These are phyloP conservation scores for Termitomyces sp. DNA, from an alignment of 768 basidiomycete species.

Conservation along the genomic window DNA sequence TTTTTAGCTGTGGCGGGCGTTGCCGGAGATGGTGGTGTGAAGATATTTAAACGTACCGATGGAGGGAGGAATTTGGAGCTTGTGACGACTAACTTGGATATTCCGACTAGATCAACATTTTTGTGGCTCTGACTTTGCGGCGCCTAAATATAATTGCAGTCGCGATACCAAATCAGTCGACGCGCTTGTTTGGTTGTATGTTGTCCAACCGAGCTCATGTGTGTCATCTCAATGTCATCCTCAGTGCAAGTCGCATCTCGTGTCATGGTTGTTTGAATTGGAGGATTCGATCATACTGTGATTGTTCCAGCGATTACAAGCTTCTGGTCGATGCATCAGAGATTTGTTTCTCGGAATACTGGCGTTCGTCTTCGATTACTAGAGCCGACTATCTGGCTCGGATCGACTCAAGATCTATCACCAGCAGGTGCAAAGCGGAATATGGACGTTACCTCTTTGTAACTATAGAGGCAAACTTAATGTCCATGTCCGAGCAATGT, in stretches of 20 bases:
- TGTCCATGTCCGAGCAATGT: no score
- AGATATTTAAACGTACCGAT: conserved; percentile 45
- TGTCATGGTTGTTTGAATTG: no score
- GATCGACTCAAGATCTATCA: not conserved
- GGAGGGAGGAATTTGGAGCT: conserved; percentile 45
- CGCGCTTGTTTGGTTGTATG: not conserved
- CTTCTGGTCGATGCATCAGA: not conserved
- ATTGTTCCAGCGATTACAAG: not conserved
- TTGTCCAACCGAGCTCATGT: not conserved
- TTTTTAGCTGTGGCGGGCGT: conserved; percentile 50
- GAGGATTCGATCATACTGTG: no score
- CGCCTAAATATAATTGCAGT: not conserved
- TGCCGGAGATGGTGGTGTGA: conserved; percentile 48
- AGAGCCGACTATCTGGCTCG: no score
- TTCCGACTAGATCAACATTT: conserved; percentile 49
- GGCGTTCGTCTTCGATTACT: not conserved
- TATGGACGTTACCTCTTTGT: not conserved
- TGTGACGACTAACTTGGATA: conserved; percentile 45
- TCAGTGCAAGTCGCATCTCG: no score
- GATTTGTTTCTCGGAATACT: no score
- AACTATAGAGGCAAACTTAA: not conserved
- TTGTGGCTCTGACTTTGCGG: conserved; percentile 32
- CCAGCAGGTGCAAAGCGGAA: not conserved
- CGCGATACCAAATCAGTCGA: not conserved
- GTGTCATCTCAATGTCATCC: no score